Evolutionary conservation across 2,329 filamentous ascomycete species (phyloP), one percentile per base, ranked within the genome.

Genomic region (Fusarium lateritium): DNA sequence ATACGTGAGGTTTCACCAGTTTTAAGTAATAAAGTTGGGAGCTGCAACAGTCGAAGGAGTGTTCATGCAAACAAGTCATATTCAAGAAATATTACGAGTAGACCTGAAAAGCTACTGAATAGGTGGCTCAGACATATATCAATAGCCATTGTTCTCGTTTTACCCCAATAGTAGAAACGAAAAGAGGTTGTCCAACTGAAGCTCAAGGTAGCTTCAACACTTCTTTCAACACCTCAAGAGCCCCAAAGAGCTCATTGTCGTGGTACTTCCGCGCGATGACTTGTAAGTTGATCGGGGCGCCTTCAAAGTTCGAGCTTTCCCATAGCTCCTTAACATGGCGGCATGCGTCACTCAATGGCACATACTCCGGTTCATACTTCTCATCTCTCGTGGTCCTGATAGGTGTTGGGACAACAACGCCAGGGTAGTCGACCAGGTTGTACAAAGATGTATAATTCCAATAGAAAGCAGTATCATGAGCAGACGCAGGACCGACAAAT

Each of bases 381-480:
- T 40, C 21, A 17, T 51, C 46, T 2, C 64, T 63, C 5, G 47
- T 26, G 7, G 65, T 66, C 50, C 57, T 61, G 5, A 33, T 19
- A 8, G 56, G 69, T 3, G 85, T 85, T 0, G 89, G 89, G 68
- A 92, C 89, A 1, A 87, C 81, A 2, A 86, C 73, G 5, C 82
- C 83, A 2, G 89, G 87, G 76, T 90, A 90, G 73, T 92, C 89
- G 6, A 92, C 81, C 51, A 91, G 67, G 73, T 92, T 92, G 87
- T 88, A 92, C 63, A 88, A 84, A 2, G 83, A 79, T 0, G 87
- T 90, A 67, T 92, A 92, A 2, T 83, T 83, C 88, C 88, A 91
- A 79, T 69, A 89, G 42, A 84, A 83, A 82, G 3, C 52, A 6
- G 60, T 51, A 5, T 53, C 47, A 17, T 50, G 45, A 10, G 43